Percentiles rank a stretch among this genome's conserved stretches.
phyloP scores from a whole-genome alignment of 2,329 filamentous ascomycete species.

The Aspergillus sp. region DNA sequence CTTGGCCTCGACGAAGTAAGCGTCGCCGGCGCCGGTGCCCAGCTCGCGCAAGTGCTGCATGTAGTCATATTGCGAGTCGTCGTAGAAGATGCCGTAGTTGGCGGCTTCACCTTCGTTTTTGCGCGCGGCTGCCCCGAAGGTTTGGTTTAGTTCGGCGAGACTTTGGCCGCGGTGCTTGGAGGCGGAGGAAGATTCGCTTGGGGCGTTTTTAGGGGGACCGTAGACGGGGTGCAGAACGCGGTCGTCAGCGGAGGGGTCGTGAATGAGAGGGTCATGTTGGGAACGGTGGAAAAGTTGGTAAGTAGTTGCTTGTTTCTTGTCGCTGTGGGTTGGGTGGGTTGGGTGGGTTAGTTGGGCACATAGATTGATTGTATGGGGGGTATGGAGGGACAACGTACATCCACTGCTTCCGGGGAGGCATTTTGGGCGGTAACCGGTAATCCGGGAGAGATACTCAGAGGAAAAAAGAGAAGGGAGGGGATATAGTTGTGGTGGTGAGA shows the following conservation, averaged over 20 bases:
- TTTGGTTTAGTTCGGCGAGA: constrained; percentile 73
- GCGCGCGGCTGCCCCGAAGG: constrained; percentile 68
- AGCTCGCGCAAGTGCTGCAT: constrained; percentile 98
- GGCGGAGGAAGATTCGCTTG: constrained; percentile 29
- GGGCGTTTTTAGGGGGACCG: constrained; percentile 35
- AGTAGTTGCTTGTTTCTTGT: constrained; percentile 91
- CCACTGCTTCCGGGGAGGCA: constrained; percentile 74
- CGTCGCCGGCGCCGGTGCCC: constrained; percentile 67
- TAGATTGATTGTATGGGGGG: not conserved
- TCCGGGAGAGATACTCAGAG: not conserved
- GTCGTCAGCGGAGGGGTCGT: constrained; percentile 83
- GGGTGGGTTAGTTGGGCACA: constrained; percentile 14
- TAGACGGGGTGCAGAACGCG: constrained; percentile 80
- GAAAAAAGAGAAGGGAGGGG: not conserved
- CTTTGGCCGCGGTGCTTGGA: constrained; percentile 55
- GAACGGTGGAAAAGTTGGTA: constrained; percentile 94
- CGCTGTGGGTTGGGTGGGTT: constrained; percentile 48
- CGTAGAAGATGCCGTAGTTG: constrained; percentile 88
- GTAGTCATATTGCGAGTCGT: constrained; percentile 96
- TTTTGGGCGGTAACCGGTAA: constrained; percentile 48
- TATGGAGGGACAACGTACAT: constrained; percentile 56
- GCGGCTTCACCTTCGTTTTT: constrained; percentile 96
- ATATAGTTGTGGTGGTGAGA: constrained; percentile 1
- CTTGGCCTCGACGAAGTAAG: constrained; percentile 76
- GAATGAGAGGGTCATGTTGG: constrained; percentile 95